Conservation (phyloP, 768 basidiomycete species). For the Hericium alpestre region DNA sequence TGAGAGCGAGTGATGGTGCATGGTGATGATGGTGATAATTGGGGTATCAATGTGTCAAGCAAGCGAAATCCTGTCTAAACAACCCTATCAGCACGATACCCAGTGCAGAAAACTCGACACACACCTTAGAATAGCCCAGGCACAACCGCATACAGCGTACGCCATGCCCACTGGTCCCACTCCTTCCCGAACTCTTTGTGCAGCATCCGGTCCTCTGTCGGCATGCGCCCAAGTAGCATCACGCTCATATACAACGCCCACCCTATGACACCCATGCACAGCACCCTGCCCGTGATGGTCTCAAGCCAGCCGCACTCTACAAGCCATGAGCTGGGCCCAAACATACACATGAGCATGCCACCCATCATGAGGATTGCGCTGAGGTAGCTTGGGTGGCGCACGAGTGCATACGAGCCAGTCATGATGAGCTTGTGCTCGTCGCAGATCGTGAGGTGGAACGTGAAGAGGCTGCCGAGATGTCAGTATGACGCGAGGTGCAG, state of each 20-base stretch:
- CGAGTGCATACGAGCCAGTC: constrained; percentile 27
- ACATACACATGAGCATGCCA: constrained; percentile 15
- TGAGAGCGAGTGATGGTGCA: too few species aligned
- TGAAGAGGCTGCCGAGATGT: constrained; percentile 27
- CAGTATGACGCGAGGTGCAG: constrained; percentile 30
- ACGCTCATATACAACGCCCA: not conserved
- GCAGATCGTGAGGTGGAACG: constrained; percentile 29
- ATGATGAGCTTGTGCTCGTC: constrained; percentile 27
- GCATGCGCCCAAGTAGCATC: not conserved
- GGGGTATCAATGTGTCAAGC: too few species aligned
- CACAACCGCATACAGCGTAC: constrained; percentile 11
- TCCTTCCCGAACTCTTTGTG: constrained; percentile 11
- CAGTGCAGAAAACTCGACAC: not conserved
- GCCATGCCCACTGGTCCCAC: constrained; percentile 14
- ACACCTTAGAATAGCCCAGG: constrained; percentile 7
- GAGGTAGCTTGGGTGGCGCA: constrained; percentile 31
- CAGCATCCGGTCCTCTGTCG: constrained; percentile 13
- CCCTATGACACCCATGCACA: not conserved
- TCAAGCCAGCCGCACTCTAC: not conserved
- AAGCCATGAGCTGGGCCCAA: constrained; percentile 16
- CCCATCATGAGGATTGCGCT: constrained; percentile 20
- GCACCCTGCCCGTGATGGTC: not conserved
- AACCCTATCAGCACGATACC: too few species aligned
- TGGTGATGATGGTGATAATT: too few species aligned
- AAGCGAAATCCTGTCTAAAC: too few species aligned